These are phyloP conservation scores for Botrytis elliptica DNA, from an alignment of 2,329 filamentous ascomycete species.

Conservation along the genomic window DNA sequence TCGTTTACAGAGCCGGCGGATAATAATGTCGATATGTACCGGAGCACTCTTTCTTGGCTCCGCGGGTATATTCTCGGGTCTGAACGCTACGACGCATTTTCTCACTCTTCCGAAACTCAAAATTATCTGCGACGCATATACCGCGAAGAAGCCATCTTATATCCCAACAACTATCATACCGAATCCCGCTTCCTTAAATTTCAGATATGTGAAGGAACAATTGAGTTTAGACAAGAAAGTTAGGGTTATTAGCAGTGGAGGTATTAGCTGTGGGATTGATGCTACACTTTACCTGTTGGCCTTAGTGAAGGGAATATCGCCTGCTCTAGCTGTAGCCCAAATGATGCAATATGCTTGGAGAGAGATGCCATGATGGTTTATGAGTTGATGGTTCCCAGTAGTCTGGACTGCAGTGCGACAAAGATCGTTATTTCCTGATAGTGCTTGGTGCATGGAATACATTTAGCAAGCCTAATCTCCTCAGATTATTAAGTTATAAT, in stretches of 20 bases:
- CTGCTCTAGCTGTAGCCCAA: slow-evolving; percentile 5
- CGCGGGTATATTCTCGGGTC: slow-evolving; percentile 72
- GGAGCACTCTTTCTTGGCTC: slow-evolving; percentile 75
- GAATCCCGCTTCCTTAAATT: slow-evolving; percentile 12
- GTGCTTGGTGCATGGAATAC: neutral
- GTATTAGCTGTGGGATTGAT: slow-evolving; percentile 77
- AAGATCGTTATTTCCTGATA: neutral
- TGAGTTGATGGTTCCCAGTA: neutral
- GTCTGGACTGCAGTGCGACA: neutral
- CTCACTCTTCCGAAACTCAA: slow-evolving; percentile 79
- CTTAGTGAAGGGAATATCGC: slow-evolving; percentile 10
- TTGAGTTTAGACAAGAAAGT: slow-evolving; percentile 9
- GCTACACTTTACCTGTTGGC: slow-evolving; percentile 49
- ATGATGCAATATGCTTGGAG: slow-evolving; percentile 22
- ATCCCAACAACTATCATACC: slow-evolving; percentile 7
- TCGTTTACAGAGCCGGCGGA: slow-evolving; percentile 64
- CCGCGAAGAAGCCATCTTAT: neutral
- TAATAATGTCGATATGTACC: slow-evolving; percentile 76
- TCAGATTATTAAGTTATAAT: neutral
- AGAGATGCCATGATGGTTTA: slow-evolving; percentile 14
- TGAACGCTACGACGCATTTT: slow-evolving; percentile 79
- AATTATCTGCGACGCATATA: slow-evolving; percentile 49
- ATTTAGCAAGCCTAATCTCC: neutral
- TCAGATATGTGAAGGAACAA: slow-evolving; percentile 20
- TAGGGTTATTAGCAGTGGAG: slow-evolving; percentile 77